Conservation (phyloP, 805 yeast species). For the Teunomyces lycoperdinae region DNA sequence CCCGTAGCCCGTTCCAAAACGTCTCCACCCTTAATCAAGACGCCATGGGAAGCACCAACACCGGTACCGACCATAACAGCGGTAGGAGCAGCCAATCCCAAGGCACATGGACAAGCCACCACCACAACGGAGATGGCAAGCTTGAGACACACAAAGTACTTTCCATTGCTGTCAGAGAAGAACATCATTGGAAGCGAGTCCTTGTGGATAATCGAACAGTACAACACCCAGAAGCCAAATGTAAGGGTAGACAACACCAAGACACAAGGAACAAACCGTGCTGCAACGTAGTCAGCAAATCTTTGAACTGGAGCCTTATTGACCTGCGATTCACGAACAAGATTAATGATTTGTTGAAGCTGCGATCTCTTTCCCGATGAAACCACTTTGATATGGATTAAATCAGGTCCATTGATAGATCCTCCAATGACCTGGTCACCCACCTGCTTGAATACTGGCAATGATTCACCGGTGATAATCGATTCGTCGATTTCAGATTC, state of each 20-base stretch:
- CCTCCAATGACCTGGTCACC: slow-evolving; percentile 84
- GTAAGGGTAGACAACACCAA: slow-evolving; percentile 61
- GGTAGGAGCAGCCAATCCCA: slow-evolving; percentile 97
- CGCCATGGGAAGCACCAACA: slow-evolving; percentile 86
- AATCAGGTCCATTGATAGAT: slow-evolving; percentile 78
- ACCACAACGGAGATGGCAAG: slow-evolving; percentile 89
- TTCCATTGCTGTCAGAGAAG: slow-evolving; percentile 46
- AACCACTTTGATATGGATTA: slow-evolving; percentile 64
- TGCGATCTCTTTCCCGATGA: slow-evolving; percentile 81
- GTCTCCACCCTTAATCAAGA: slow-evolving; percentile 90
- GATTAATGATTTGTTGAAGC: slow-evolving; percentile 77
- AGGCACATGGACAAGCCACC: slow-evolving; percentile 98
- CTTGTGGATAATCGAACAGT: slow-evolving; percentile 22
- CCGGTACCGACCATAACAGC: slow-evolving; percentile 99
- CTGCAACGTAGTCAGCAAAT: slow-evolving; percentile 80
- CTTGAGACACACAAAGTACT: slow-evolving; percentile 65
- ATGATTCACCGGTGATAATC: slow-evolving; percentile 85
- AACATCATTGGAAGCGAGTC: slow-evolving; percentile 47
- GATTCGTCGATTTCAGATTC: slow-evolving; percentile 86
- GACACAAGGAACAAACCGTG: slow-evolving; percentile 79
- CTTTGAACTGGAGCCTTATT: slow-evolving; percentile 88
- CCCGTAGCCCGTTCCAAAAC: slow-evolving; percentile 70
- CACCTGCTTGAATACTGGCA: slow-evolving; percentile 60
- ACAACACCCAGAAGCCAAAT: slow-evolving; percentile 43
- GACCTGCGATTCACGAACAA: slow-evolving; percentile 88